Evolutionary conservation across 441 rosid species (phyloP).

Genomic region (Jatropha podagrica): DNA sequence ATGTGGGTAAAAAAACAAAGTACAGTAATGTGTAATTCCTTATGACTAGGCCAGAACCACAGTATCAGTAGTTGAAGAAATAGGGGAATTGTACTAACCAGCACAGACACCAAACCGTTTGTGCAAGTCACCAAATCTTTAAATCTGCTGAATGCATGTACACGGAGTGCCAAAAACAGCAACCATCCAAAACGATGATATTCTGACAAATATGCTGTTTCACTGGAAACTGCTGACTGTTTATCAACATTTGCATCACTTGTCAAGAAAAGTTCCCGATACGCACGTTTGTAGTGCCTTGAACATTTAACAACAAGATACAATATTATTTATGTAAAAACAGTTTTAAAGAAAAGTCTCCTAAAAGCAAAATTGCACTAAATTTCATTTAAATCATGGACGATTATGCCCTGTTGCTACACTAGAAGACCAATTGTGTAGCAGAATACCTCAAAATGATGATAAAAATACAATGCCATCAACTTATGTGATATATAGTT

Average conservation of each 20-base stretch:
- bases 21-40: background rate
- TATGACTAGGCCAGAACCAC: slow-evolving; percentile 1
- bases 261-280: slow-evolving; percentile 64
- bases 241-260: slow-evolving; percentile 49
- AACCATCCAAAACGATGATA: slow-evolving; percentile 95
- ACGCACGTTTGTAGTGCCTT: slow-evolving; percentile 84
- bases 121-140: slow-evolving; percentile 86
- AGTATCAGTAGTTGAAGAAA: slow-evolving; percentile 15
- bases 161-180: slow-evolving; percentile 87
- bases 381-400: slow-evolving; percentile 1
- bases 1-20: background rate
- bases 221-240: slow-evolving; percentile 37
- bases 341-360: background rate
- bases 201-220: slow-evolving; percentile 42
- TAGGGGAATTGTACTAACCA: slow-evolving; percentile 55
- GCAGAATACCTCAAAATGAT: background rate
- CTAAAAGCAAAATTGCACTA: background rate
- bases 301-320: slow-evolving; percentile 26
- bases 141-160: slow-evolving; percentile 74
- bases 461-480: background rate
- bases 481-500: background rate
- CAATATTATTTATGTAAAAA: slow-evolving; percentile 3
- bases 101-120: slow-evolving; percentile 79
- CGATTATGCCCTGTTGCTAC: background rate
- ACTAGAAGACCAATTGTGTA: background rate